phyloP scores from a whole-genome alignment of 257 asterid species.

The Solanum commersonii region DNA sequence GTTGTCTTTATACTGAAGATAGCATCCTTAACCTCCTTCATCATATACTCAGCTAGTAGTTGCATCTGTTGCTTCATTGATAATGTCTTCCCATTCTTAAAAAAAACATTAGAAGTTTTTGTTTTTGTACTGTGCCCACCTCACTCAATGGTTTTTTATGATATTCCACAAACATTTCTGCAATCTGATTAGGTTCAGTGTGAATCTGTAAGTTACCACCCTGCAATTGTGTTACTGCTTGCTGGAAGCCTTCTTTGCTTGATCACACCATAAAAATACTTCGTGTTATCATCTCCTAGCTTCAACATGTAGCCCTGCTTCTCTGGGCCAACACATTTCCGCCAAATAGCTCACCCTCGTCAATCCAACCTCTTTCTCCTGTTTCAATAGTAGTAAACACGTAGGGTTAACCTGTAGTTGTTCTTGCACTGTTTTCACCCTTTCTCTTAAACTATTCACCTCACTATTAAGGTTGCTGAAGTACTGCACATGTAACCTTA shows the following conservation, averaged over 20 bases:
- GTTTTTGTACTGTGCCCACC: neutral
- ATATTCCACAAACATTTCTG: too few relatives aligned
- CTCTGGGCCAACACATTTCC: neutral
- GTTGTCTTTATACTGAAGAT: neutral
- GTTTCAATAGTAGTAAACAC: too few relatives aligned
- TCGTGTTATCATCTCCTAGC: neutral
- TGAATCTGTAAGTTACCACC: neutral
- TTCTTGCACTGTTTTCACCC: neutral
- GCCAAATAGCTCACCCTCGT: neutral
- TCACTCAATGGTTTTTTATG: too few relatives aligned
- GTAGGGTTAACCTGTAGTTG: neutral
- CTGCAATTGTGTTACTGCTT: neutral
- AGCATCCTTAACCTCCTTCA: neutral
- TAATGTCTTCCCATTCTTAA: neutral
- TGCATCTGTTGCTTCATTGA: neutral
- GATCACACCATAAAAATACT: neutral
- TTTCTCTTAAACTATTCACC: neutral
- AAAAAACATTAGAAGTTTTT: too few relatives aligned
- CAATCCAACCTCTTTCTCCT: neutral
- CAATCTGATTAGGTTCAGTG: neutral
- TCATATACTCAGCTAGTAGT: neutral
- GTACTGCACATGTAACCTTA: too few relatives aligned
- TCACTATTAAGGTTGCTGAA: too few relatives aligned
- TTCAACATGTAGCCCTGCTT: neutral
- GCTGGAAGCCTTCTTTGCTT: neutral